Conservation (phyloP, 139 green algal genomes). For the Penium margaritaceum region DNA sequence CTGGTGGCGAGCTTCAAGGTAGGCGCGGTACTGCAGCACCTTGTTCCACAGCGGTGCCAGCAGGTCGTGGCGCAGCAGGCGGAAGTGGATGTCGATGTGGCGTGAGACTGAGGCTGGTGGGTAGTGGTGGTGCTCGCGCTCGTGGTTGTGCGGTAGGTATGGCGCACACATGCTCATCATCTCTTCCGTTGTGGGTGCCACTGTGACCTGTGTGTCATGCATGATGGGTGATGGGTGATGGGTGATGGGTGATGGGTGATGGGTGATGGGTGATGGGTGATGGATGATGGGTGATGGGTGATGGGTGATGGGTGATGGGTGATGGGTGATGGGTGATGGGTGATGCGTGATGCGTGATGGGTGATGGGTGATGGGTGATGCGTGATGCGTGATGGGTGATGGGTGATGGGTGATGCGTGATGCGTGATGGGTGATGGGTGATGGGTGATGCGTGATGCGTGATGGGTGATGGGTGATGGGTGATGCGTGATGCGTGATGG, state of each 20-base stretch:
- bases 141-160: conserved; percentile 55
- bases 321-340: not conserved
- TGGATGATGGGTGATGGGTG: not conserved
- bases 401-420: too few relatives aligned
- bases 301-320: not conserved
- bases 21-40: conserved; percentile 25
- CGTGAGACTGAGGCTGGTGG: conserved; percentile 32
- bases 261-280: not conserved
- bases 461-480: too few relatives aligned
- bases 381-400: not conserved
- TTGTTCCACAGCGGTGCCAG: conserved; percentile 47
- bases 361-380: too few relatives aligned
- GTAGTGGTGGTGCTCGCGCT: conserved; percentile 44
- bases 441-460: too few relatives aligned
- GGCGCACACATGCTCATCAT: conserved; percentile 45
- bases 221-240: not conserved
- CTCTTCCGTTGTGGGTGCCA: conserved; percentile 53
- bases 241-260: too few relatives aligned
- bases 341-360: not conserved
- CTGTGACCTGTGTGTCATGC: conserved; percentile 31
- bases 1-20: not conserved
- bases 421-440: too few relatives aligned
- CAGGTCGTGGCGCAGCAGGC: conserved; percentile 60
- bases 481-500: too few relatives aligned
- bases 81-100: conserved; percentile 59